Percentiles rank a stretch among this genome's conserved stretches.
Evolutionary conservation across 73 alveolate species (phyloP).

Genomic region (Paramecium sexaurelia): DNA sequence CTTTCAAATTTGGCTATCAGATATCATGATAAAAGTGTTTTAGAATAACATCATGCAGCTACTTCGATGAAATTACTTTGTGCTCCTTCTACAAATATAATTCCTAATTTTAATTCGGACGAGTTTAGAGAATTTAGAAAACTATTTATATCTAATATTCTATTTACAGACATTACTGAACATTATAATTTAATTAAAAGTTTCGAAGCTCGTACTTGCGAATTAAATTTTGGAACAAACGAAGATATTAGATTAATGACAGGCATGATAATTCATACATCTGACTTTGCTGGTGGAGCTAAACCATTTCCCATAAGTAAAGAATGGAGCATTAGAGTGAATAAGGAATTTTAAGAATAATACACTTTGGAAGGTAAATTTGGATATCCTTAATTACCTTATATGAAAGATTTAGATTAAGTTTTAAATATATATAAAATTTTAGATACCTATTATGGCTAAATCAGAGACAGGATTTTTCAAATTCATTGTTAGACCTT

Average conservation of each 20-base stretch:
- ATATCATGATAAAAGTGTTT: constrained; percentile 89
- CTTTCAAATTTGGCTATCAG: constrained; percentile 76
- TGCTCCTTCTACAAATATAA: constrained; percentile 66
- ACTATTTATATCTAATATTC: constrained; percentile 74
- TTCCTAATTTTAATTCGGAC: constrained; percentile 71
- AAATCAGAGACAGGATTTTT: constrained; percentile 54
- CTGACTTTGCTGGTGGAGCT: constrained; percentile 62
- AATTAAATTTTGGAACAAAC: constrained; percentile 7
- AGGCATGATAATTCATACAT: constrained; percentile 63
- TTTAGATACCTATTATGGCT: constrained; percentile 44
- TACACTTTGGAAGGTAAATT: constrained; percentile 51
- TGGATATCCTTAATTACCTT: constrained; percentile 55
- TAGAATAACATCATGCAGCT: constrained; percentile 91
- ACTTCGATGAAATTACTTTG: constrained; percentile 79
- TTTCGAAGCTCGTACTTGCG: constrained; percentile 3
- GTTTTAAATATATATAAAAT: not conserved
- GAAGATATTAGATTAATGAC: constrained; percentile 46
- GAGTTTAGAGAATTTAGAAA: constrained; percentile 72
- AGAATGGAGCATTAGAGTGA: constrained; percentile 53
- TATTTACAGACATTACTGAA: constrained; percentile 74
- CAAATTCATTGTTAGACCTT: constrained; percentile 62
- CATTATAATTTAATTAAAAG: constrained; percentile 46
- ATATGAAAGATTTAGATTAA: constrained; percentile 61
- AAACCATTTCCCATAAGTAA: constrained; percentile 39
- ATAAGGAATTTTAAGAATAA: constrained; percentile 43